Evolutionary conservation across 2,329 filamentous ascomycete species (phyloP).

Genomic region (Epichloe baconii): DNA sequence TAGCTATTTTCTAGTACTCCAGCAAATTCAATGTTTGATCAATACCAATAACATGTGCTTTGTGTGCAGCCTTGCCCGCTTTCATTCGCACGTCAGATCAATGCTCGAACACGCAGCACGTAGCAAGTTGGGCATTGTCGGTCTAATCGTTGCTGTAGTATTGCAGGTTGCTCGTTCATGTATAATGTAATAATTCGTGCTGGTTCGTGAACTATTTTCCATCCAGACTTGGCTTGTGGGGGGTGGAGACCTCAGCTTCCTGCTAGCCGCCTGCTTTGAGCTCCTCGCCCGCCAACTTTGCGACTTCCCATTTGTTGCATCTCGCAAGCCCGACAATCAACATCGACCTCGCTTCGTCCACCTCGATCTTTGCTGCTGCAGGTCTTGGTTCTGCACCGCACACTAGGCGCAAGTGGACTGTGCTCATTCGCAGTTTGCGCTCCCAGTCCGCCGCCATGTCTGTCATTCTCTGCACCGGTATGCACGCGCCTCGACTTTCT

Average conservation of each 20-base stretch:
- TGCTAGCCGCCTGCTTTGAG: not conserved
- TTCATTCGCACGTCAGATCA: no score
- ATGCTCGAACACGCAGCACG: no score
- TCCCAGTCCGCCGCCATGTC: conserved; percentile 30
- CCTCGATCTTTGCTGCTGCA: not conserved
- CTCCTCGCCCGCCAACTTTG: not conserved
- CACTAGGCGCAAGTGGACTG: not conserved
- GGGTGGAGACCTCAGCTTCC: not conserved
- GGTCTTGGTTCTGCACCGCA: not conserved
- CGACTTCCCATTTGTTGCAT: not conserved
- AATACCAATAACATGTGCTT: no score
- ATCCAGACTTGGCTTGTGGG: no score
- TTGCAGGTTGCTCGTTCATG: no score
- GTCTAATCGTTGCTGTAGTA: no score
- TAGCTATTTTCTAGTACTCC: no score
- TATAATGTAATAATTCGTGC: no score
- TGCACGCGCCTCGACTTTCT: conserved; percentile 7
- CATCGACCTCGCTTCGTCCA: not conserved
- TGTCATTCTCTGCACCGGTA: conserved; percentile 51
- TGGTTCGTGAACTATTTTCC: no score
- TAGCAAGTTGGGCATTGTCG: no score
- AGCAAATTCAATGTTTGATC: no score
- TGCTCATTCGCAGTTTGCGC: not conserved
- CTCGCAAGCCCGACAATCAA: not conserved
- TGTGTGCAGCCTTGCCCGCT: no score